Evolutionary conservation across 1,284 basidiomycete genomes (phyloP), one percentile per base, ranked within the genome.

Genomic region (Rhodotorula sp.): DNA sequence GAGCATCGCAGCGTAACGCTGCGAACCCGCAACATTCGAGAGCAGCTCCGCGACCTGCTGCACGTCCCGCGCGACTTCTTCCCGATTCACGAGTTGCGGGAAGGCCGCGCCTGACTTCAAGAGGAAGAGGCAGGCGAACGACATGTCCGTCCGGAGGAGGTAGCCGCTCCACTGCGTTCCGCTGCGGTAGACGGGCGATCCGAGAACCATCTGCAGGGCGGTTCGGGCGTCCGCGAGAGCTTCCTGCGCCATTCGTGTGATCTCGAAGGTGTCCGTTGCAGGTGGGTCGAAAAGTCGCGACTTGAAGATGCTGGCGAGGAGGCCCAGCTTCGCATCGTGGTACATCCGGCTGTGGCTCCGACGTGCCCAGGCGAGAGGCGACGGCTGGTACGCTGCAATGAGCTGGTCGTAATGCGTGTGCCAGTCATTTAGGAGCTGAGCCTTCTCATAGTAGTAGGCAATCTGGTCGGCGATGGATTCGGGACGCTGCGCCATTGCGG

Each of bases 91-190:
- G 27, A 62, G 56, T 22, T 66, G 52, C 15, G 64, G 64, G n/a
- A 46, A 66, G 2, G 64, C 64, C 5, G 53, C 58, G 2, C 58
- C 64, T 0, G 39, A 55, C 29, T 67, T 71, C 54, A 71, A 53
- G 20, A 61, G 53, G 32, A 71, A 61, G 39, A 71, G 32, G 6
- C 58, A 66, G n/a, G 69, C 66, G 57, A 71, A 71, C 27, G 49
- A 20, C 39, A 71, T n/a, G 51, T 71, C 69, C 44, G 61, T 62
- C 15, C 63, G 63, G n/a, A 71, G 55, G 20, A 71, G 46, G 59
- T 68, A 71, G 2, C 66, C 66, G 29, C 36, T 53, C 44, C 52
- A 71, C 48, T 52, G 36, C 13, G 59, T 44, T 5, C 62, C 58
- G 24, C 53, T 53, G 34, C 58, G 46, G 51, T 71, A 71, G 11